Evolutionary conservation across 148 eudicot species (phyloP).

Genomic region (Rhododendron griersonianum): DNA sequence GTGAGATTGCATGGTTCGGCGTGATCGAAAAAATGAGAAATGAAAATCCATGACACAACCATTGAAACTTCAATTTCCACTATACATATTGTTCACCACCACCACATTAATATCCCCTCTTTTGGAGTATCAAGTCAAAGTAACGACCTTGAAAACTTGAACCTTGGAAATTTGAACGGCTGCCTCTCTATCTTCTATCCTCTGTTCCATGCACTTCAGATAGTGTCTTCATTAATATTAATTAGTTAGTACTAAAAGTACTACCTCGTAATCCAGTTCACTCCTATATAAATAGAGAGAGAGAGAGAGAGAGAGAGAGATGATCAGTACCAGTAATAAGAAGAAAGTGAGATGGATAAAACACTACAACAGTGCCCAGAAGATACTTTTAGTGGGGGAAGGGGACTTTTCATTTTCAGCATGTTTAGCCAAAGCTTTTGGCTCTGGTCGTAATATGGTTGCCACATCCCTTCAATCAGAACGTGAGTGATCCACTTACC

Average conservation of each 20-base stretch:
- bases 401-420: conserved; percentile 47
- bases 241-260: neutral
- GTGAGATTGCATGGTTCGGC: too few relatives aligned
- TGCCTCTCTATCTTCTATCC: neutral
- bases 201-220: neutral
- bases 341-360: conserved; percentile 16
- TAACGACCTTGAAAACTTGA: neutral
- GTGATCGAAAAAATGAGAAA: too few relatives aligned
- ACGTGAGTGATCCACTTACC: conserved; percentile 8
- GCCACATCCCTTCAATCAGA: conserved; percentile 33
- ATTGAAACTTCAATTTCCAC: neutral
- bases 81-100: neutral
- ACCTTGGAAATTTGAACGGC: neutral
- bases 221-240: too few relatives aligned
- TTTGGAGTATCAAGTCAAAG: neutral
- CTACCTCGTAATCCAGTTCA: neutral
- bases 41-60: neutral
- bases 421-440: conserved; percentile 29
- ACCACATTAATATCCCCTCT: neutral
- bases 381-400: conserved; percentile 41
- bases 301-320: neutral
- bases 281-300: neutral
- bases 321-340: neutral
- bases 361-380: conserved; percentile 29
- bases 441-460: conserved; percentile 28